These are phyloP conservation scores for Dryas alaskensis DNA, from an alignment of 306 rosid species.

Conservation along the genomic window DNA sequence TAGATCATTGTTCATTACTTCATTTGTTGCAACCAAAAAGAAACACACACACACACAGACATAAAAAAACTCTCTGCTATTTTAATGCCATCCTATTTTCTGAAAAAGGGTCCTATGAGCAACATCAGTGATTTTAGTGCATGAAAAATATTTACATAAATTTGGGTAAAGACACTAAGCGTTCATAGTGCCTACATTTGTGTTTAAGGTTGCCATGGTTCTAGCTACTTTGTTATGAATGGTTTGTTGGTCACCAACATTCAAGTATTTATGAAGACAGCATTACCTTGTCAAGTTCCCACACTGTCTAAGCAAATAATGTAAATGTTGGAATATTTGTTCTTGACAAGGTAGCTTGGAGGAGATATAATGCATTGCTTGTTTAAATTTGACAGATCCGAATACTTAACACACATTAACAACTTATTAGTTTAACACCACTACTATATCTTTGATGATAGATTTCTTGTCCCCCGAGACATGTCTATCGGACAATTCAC, in stretches of 20 bases:
- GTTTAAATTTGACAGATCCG: neutral
- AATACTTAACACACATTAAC: neutral
- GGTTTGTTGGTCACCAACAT: neutral
- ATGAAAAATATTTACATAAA: no score
- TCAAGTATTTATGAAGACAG: neutral
- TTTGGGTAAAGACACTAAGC: no score
- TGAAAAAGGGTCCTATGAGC: neutral
- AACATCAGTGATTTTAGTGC: no score
- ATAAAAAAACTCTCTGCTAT: no score
- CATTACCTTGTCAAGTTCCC: neutral
- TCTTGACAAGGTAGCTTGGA: neutral
- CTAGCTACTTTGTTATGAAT: neutral
- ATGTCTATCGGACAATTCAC: slow-evolving; percentile 73
- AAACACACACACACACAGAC: no score
- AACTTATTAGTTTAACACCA: neutral
- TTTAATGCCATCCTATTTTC: neutral
- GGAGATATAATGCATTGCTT: neutral
- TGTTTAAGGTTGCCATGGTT: neutral
- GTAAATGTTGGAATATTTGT: neutral
- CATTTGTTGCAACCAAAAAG: no score
- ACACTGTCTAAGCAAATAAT: neutral
- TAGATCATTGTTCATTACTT: no score
- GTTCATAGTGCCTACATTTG: neutral
- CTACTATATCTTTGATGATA: slow-evolving; percentile 19
- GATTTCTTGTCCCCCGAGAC: slow-evolving; percentile 84